phyloP scores from a whole-genome alignment of 139 green algal genomes.

The Diplosphaera chodatii region DNA sequence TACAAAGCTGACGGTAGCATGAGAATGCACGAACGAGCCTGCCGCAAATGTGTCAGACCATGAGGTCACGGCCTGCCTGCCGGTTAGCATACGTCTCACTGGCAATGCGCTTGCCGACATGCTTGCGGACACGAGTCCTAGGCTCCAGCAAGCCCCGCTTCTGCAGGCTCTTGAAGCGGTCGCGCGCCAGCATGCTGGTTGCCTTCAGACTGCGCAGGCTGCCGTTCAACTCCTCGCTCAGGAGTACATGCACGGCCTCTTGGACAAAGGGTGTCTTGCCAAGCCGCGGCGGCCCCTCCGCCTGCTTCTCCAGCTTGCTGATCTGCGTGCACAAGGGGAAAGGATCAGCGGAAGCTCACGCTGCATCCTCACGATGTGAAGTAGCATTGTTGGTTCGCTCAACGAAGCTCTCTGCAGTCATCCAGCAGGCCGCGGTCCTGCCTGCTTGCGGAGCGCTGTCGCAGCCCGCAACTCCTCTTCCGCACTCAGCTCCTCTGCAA shows the following conservation, averaged over 20 bases:
- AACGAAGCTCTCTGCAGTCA: no score
- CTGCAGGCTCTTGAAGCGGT: slow-evolving; percentile 77
- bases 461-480: slow-evolving; percentile 23
- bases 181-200: slow-evolving; percentile 28
- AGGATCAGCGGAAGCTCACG: no score
- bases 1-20: no score
- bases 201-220: slow-evolving; percentile 54
- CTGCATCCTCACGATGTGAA: no score
- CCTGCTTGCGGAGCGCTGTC: slow-evolving; percentile 19
- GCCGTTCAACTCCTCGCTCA: slow-evolving; percentile 58
- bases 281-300: slow-evolving; percentile 46
- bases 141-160: slow-evolving; percentile 73
- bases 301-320: slow-evolving; percentile 44
- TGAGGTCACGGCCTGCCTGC: background rate
- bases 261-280: slow-evolving; percentile 57
- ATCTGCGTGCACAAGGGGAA: slow-evolving; percentile 16
- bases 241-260: slow-evolving; percentile 61
- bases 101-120: slow-evolving; percentile 1
- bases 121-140: slow-evolving; percentile 12
- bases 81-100: background rate
- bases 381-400: no score
- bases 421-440: no score
- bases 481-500: slow-evolving; percentile 24
- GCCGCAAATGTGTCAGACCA: background rate
- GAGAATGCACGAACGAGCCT: no score